Evolutionary conservation across 2,329 filamentous ascomycete genomes (phyloP), one percentile per base, ranked within the genome.

Genomic region (Fusarium avenaceum): DNA sequence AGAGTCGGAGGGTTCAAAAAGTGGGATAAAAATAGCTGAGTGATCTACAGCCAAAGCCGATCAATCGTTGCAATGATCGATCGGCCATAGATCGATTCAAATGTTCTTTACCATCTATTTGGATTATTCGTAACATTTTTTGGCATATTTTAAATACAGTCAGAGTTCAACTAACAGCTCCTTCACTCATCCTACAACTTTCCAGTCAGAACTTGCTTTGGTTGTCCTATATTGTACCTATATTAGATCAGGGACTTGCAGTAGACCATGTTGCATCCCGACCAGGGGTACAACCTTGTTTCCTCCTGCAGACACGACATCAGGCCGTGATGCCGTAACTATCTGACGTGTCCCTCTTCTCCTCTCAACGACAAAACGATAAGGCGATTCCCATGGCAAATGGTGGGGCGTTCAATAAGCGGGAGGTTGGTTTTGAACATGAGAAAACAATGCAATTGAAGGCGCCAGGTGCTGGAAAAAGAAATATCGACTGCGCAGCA

Each of bases 291-390:
- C 35, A 57, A 54, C 55, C 66, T 55, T 52, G 56, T 66, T 65
- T 49, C 45, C 62, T 66, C 47, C 44, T 48, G 43, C 38, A 50
- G 65, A 44, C 50, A 61, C 49, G n/a, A 49, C 63, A 52, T 48
- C 45, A 55, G 32, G 46, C 33, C 30, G 45, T 57, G 57, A 70
- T 72, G 59, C 54, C 17, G 35, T 19, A 38, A 38, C 46, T 10
- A 33, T 60, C 69, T 72, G 69, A 72, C 69, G 69, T 72, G 69
- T 57, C 35, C 46, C 22, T 47, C 44, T 11, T 57, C 30, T 28
- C 32, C n/a, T 63, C 32, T 32, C 42, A 39, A n/a, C 24, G 26
- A 35, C n/a, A 28, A 47, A 22, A 7, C 24, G 24, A 24, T 24
- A 24, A 24, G 24, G 24, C 24, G 7, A 28, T 24, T 35, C 44